These are phyloP conservation scores for Sparassis latifolia DNA, from an alignment of 1,284 basidiomycete species.

Conservation along the genomic window DNA sequence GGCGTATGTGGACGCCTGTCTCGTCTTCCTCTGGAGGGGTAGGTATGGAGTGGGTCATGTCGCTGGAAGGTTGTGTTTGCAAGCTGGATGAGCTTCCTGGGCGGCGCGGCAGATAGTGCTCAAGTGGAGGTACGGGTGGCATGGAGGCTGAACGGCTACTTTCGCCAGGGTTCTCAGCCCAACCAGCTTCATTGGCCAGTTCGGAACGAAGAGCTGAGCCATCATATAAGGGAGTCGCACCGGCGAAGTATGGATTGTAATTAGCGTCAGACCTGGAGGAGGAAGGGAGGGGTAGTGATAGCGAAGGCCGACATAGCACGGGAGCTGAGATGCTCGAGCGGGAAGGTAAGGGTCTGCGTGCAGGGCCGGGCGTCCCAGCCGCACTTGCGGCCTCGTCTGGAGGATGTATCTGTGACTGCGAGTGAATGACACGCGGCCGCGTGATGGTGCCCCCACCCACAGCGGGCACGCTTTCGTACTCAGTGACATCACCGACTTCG, in stretches of 20 bases:
- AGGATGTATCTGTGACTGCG: slow-evolving; percentile 38
- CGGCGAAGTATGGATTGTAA: slow-evolving; percentile 28
- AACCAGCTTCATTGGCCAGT: slow-evolving; percentile 8
- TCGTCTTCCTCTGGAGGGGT: slow-evolving; percentile 26
- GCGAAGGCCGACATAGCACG: not conserved
- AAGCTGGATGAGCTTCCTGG: slow-evolving; percentile 25
- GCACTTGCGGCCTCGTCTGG: slow-evolving; percentile 11
- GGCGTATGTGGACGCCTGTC: slow-evolving; percentile 17
- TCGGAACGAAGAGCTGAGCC: slow-evolving; percentile 10
- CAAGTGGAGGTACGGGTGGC: slow-evolving; percentile 24
- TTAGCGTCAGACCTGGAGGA: slow-evolving; percentile 19
- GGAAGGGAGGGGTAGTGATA: slow-evolving; percentile 8
- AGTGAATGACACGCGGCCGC: slow-evolving; percentile 55
- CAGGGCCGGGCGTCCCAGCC: slow-evolving; percentile 5
- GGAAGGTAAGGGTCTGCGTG: slow-evolving; percentile 10
- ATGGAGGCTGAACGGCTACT: slow-evolving; percentile 22
- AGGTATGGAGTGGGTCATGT: slow-evolving; percentile 25
- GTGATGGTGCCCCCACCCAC: slow-evolving; percentile 62
- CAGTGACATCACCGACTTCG: slow-evolving; percentile 18
- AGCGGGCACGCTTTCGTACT: slow-evolving; percentile 45
- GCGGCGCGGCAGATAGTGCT: slow-evolving; percentile 21
- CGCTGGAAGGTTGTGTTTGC: slow-evolving; percentile 25
- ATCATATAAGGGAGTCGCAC: slow-evolving; percentile 16
- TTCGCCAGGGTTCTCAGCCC: slow-evolving; percentile 11
- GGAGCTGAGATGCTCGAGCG: slow-evolving; percentile 2